Conservation (phyloP, 805 yeast species). For the Lachancea cidri region DNA sequence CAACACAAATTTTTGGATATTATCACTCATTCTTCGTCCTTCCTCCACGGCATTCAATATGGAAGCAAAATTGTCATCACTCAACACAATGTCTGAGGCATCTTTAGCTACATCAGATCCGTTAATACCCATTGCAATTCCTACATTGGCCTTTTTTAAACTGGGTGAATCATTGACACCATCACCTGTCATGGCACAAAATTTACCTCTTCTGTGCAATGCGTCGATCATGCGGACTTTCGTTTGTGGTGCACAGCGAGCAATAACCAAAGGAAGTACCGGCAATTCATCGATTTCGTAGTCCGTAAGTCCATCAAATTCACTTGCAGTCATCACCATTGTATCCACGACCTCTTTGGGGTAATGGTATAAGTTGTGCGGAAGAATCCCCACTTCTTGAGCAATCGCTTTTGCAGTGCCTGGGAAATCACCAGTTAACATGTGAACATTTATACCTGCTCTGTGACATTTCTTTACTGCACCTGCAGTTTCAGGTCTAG, state of each 20-base stretch:
- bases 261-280: constrained; percentile 79
- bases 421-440: constrained; percentile 95
- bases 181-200: constrained; percentile 99
- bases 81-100: constrained; percentile 95
- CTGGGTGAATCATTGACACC: constrained; percentile 99
- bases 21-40: constrained; percentile 93
- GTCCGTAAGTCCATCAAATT: constrained; percentile 66
- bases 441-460: constrained; percentile 96
- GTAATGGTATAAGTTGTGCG: constrained; percentile 42
- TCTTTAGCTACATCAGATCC: constrained; percentile 99
- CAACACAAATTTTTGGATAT: constrained; percentile 89
- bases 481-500: constrained; percentile 75
- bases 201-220: constrained; percentile 80
- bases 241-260: constrained; percentile 92
- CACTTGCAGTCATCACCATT: constrained; percentile 81
- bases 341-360: constrained; percentile 39
- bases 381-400: constrained; percentile 80
- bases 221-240: constrained; percentile 88
- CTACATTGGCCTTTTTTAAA: constrained; percentile 89
- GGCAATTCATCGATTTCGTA: constrained; percentile 68
- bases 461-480: constrained; percentile 73
- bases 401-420: constrained; percentile 85
- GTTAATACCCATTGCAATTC: constrained; percentile 87
- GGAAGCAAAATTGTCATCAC: constrained; percentile 94
- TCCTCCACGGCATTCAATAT: constrained; percentile 90